Evolutionary conservation across 805 yeast species (phyloP).

Genomic region (Saccharomycopsis amapae): DNA sequence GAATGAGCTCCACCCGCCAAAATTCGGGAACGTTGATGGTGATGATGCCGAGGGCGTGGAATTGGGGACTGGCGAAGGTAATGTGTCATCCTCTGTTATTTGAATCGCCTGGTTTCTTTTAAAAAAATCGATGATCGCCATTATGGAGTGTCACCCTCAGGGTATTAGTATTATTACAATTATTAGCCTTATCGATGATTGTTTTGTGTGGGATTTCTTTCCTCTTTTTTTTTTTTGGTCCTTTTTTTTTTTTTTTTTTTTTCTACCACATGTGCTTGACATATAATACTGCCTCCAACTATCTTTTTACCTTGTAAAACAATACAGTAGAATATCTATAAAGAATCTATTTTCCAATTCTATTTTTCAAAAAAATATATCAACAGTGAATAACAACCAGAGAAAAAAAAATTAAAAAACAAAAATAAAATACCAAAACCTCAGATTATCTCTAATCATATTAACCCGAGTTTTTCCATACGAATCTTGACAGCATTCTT

Average conservation of each 20-base stretch:
- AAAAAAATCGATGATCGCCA: conserved; percentile 10
- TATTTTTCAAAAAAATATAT: too few relatives aligned
- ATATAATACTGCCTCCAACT: too few relatives aligned
- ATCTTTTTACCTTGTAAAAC: too few relatives aligned
- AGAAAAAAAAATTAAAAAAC: background rate
- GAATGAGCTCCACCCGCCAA: conserved; percentile 9
- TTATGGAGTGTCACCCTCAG: background rate
- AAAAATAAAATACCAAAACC: too few relatives aligned
- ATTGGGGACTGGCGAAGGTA: conserved; percentile 5
- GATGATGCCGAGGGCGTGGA: background rate
- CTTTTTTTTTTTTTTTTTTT: too few relatives aligned
- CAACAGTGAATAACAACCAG: background rate
- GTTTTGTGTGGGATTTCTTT: background rate
- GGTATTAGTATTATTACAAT: background rate
- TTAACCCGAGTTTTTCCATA: conserved; percentile 70
- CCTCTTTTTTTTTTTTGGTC: background rate
- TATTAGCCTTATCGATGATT: background rate
- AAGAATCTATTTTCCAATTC: too few relatives aligned
- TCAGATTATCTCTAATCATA: background rate
- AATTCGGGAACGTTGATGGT: background rate
- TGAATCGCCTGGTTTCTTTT: conserved; percentile 3
- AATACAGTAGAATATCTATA: too few relatives aligned
- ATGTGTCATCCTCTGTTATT: conserved; percentile 4
- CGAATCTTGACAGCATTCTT: conserved; percentile 94
- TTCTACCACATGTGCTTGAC: too few relatives aligned